These are phyloP conservation scores for Endotrypanum monterogeii DNA, from an alignment of 208 protist species.

Conservation along the genomic window DNA sequence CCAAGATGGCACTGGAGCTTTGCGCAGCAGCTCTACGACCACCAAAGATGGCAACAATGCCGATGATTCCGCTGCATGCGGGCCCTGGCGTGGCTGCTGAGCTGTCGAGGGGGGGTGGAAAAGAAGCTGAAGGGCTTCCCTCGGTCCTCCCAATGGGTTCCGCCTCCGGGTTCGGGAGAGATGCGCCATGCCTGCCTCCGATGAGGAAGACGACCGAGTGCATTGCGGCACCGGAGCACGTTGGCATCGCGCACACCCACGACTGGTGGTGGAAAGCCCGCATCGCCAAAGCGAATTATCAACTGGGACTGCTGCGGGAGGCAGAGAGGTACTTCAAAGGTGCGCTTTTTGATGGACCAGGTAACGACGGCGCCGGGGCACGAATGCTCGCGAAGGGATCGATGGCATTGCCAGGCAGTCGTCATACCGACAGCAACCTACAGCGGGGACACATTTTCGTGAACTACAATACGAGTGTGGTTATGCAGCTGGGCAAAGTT, in stretches of 20 bases:
- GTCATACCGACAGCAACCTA: background rate
- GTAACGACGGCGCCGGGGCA: constrained; percentile 1
- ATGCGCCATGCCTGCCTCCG: background rate
- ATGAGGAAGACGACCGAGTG: background rate
- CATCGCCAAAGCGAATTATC: constrained; percentile 94
- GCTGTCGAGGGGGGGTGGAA: constrained; percentile 14
- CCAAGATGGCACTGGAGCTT: constrained; percentile 91
- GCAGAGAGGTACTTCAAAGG: constrained; percentile 92
- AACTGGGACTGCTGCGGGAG: constrained; percentile 94
- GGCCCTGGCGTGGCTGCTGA: constrained; percentile 6
- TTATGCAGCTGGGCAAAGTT: constrained; percentile 94
- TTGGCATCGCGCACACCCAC: constrained; percentile 51
- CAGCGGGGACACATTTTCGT: constrained; percentile 22
- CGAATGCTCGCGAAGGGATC: background rate
- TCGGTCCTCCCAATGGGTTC: constrained; percentile 21
- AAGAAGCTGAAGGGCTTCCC: constrained; percentile 1
- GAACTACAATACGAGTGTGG: constrained; percentile 83
- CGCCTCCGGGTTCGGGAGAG: background rate
- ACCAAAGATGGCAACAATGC: constrained; percentile 13
- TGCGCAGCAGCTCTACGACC: constrained; percentile 53
- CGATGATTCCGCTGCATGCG: background rate
- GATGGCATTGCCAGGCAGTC: background rate
- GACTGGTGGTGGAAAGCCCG: constrained; percentile 97
- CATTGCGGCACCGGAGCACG: constrained; percentile 28
- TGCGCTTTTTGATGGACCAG: constrained; percentile 52